Conservation (phyloP, 192 early-diverging fungal species). For the Podochytrium sp. region DNA sequence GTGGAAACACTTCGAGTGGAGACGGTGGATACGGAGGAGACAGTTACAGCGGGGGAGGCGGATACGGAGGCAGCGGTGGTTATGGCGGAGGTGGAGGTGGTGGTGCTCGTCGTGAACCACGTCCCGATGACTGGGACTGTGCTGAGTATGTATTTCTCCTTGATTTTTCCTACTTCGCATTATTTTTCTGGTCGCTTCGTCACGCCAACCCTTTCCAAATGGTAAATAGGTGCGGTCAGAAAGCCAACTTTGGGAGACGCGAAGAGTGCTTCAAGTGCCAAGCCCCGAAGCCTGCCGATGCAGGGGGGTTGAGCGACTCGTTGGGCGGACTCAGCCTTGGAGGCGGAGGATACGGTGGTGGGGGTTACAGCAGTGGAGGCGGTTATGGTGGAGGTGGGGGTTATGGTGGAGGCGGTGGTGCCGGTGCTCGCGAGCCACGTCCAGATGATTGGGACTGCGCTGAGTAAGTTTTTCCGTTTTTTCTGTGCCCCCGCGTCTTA, state of each 20-base stretch:
- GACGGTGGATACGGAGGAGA: background rate
- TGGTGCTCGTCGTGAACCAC: background rate
- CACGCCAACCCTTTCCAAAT: background rate
- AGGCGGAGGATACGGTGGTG: background rate
- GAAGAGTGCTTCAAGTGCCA: too few relatives aligned
- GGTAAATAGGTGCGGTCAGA: background rate
- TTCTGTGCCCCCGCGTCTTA: background rate
- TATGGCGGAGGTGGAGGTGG: background rate
- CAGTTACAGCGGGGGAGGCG: background rate
- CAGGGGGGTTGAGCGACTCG: background rate
- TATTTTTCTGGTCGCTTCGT: background rate
- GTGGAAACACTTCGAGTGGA: background rate
- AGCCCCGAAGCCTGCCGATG: background rate
- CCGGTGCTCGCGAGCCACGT: background rate
- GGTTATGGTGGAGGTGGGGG: too few relatives aligned
- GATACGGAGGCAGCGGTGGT: background rate
- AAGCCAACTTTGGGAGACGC: background rate
- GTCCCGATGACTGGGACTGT: background rate
- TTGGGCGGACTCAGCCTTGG: background rate
- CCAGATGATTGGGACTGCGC: background rate
- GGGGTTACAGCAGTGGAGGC: background rate
- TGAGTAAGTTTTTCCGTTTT: background rate
- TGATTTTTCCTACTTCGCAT: background rate
- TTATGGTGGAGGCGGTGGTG: too few relatives aligned
- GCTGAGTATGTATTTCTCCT: background rate